Percentiles rank a stretch among this genome's conserved stretches.
phyloP scores from a whole-genome alignment of 2,329 filamentous ascomycete species.

The Elsinoe batatas region DNA sequence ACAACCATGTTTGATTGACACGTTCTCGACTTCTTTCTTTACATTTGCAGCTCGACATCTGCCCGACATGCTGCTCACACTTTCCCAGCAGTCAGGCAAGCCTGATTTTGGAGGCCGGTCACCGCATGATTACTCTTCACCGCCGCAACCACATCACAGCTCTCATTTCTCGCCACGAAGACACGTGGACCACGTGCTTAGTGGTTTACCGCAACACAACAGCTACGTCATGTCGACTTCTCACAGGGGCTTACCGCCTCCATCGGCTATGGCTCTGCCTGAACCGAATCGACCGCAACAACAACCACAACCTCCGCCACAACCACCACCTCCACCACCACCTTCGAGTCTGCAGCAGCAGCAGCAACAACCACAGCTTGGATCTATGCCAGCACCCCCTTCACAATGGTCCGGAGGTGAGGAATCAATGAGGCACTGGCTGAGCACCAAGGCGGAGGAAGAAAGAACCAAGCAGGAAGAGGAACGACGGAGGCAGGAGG shows the following conservation, averaged over 20 bases:
- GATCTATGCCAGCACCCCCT: conserved; percentile 34
- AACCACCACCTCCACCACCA: conserved; percentile 22
- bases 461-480: conserved; percentile 45
- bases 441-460: conserved; percentile 42
- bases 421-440: conserved; percentile 43
- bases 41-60: conserved; percentile 1
- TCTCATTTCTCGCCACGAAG: conserved; percentile 33
- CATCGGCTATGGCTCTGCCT: conserved; percentile 43
- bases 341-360: conserved; percentile 25
- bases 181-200: conserved; percentile 30
- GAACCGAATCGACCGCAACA: conserved; percentile 32
- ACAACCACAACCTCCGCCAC: conserved; percentile 23
- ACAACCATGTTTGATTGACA: conserved; percentile 10
- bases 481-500: conserved; percentile 44
- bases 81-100: conserved; percentile 36
- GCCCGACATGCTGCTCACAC: conserved; percentile 40
- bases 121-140: conserved; percentile 39
- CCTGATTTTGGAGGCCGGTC: conserved; percentile 39
- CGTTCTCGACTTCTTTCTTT: conserved; percentile 1
- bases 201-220: conserved; percentile 34
- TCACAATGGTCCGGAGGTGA: conserved; percentile 42
- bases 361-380: conserved; percentile 22
- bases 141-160: conserved; percentile 29
- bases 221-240: conserved; percentile 40
- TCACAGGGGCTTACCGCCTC: conserved; percentile 45